Base-by-base conservation (phyloP, 2,329 filamentous ascomycete genomes). In the Dactylellina drechsleri region DNA sequence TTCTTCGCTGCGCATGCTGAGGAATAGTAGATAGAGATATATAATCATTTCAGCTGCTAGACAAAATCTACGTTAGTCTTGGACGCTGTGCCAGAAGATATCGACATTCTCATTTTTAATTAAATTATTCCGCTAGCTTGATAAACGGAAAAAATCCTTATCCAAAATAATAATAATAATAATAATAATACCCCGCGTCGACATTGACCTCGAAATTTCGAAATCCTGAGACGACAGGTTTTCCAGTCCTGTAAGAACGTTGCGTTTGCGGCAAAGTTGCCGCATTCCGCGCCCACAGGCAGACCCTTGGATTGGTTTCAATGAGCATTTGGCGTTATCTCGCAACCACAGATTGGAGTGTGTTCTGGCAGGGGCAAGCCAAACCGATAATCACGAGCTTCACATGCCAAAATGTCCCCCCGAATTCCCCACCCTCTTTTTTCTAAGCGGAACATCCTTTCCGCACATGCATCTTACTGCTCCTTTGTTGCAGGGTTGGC, bases 381-480 rank as follows among this genome's bases (percentile, higher is more conserved):
- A 12, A 50, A 28, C 52, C 53, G 58, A 71, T 64, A 64, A 64
- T 71, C 66, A 64, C 23, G 64, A 71, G 66, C 40, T 64, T 71
- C 66, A 71, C 66, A 71, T 71, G 66, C 45, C 52, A 36, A 28
- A 64, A 71, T 26, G 18, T 40, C 23, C 23, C 23, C 23, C 23
- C 23, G 4, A 23, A 23, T 23, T 23, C 23, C 23, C 23, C 23
- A 23, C 23, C 31, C 31, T 57, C 49, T 40, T 57, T 49, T 61
- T 60, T 64, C 16, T 40, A 12, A n/a, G 15, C 26, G 23, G 56
- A 43, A 54, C 54, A 53, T 66, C 56, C 26, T 49, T 74, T 57
- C 57, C 70, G 70, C 70, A 74, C 70, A 67, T 74, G 70, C 62
- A 54, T 62, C 41, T 57, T 49, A 36, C 41, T 57, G n/a, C 61